Evolutionary conservation across 2,329 filamentous ascomycete genomes (phyloP).

Genomic region (Ceratocystiopsis sp.): DNA sequence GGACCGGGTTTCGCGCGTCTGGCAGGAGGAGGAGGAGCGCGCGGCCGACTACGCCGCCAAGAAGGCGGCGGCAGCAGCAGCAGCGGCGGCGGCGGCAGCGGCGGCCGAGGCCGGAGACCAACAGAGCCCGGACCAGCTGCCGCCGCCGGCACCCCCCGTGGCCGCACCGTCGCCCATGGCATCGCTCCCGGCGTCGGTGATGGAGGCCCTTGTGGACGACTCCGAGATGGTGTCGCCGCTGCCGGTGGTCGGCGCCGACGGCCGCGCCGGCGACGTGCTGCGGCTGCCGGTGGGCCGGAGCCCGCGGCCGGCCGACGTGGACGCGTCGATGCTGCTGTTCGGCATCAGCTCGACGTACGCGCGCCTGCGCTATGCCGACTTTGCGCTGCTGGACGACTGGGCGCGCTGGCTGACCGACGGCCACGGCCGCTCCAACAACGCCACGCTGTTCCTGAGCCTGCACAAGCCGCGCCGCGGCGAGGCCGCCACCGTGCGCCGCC

Average conservation of each 20-base stretch:
- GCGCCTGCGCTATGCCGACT: constrained; percentile 21
- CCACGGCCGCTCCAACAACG: constrained; percentile 23
- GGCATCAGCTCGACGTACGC: constrained; percentile 26
- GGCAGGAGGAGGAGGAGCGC: no score
- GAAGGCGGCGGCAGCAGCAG: no score
- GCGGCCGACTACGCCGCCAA: no score
- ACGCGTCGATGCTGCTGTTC: constrained; percentile 24
- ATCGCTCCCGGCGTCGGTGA: no score
- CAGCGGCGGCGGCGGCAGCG: no score
- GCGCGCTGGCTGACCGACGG: constrained; percentile 28
- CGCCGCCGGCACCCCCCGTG: no score
- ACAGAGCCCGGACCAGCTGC: no score
- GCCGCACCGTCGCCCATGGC: no score
- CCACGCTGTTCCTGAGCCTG: constrained; percentile 23
- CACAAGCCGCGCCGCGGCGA: constrained; percentile 21
- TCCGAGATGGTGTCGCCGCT: not conserved
- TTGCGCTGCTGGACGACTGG: constrained; percentile 25
- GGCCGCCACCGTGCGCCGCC: constrained; percentile 14
- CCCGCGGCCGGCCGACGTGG: constrained; percentile 11
- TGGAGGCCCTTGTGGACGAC: constrained; percentile 4
- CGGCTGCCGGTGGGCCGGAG: no score
- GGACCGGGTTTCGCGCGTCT: no score
- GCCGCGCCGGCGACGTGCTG: constrained; percentile 6
- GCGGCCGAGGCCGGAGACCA: no score
- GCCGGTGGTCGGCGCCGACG: not conserved